Percentiles rank a stretch among this genome's conserved stretches.
These are phyloP conservation scores for Trichoderma sp. DNA, from an alignment of 2,329 filamentous ascomycete genomes.

Conservation along the genomic window DNA sequence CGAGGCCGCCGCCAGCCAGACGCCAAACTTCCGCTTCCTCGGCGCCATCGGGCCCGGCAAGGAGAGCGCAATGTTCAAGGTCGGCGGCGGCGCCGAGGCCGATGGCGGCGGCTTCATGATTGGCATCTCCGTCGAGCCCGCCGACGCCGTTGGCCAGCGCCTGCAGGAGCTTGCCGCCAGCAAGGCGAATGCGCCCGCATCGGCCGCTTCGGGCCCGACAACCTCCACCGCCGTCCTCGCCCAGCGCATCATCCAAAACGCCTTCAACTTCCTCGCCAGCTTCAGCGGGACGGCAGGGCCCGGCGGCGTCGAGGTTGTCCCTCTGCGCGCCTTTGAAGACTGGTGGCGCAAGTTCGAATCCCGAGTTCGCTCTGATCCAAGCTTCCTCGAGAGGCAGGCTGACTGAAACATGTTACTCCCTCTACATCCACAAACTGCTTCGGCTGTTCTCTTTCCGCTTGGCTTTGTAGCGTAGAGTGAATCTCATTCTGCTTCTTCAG, in stretches of 20 bases:
- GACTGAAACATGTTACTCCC: constrained; percentile 21
- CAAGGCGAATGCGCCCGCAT: constrained; percentile 24
- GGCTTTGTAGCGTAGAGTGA: neutral
- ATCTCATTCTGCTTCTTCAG: neutral
- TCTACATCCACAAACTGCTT: neutral
- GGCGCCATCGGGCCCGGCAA: constrained; percentile 88
- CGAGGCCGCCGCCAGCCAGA: constrained; percentile 40
- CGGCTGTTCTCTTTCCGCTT: neutral
- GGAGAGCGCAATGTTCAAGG: constrained; percentile 86
- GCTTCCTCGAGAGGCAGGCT: constrained; percentile 71
- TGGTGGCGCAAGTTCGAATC: constrained; percentile 98
- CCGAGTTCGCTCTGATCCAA: constrained; percentile 78
- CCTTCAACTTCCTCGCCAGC: constrained; percentile 91
- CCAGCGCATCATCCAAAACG: constrained; percentile 92
- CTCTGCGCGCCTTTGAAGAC: constrained; percentile 90
- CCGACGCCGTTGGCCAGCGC: constrained; percentile 65
- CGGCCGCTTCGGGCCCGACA: constrained; percentile 35
- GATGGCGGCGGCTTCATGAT: constrained; percentile 56
- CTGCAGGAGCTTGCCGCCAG: constrained; percentile 55
- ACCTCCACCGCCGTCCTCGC: constrained; percentile 71
- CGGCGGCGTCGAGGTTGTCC: constrained; percentile 77
- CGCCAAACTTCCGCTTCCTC: constrained; percentile 72
- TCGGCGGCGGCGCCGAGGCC: constrained; percentile 41
- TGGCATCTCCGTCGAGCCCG: constrained; percentile 79
- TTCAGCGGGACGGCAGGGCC: constrained; percentile 66